Evolutionary conservation across 257 asterid genomes (phyloP).

Genomic region (Thymus mandschuricus): DNA sequence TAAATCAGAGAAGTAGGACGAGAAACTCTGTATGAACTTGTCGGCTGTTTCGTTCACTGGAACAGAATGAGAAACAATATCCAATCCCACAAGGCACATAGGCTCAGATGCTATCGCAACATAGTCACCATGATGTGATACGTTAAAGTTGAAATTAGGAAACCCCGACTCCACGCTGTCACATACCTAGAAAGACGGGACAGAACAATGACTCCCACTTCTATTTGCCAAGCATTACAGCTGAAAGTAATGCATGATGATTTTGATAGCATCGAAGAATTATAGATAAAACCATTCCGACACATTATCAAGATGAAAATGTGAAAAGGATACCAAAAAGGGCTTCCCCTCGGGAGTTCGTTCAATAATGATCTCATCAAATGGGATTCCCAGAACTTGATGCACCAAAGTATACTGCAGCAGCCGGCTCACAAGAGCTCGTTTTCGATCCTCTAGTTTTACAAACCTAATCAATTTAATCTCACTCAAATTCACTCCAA

Average conservation of each 20-base stretch:
- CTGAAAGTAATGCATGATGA: conserved; percentile 8
- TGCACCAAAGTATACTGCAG: conserved; percentile 76
- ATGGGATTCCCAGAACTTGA: conserved; percentile 60
- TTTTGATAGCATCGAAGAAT: not conserved
- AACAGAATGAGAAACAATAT: conserved; percentile 60
- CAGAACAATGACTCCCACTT: not conserved
- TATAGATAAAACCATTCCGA: not conserved
- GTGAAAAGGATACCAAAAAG: conserved; percentile 54
- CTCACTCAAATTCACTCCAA: conserved; percentile 12
- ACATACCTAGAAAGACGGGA: conserved; percentile 46
- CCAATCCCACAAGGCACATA: conserved; percentile 84
- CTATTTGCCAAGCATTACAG: not conserved
- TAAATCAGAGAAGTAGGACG: conserved; percentile 63
- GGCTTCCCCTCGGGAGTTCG: conserved; percentile 84
- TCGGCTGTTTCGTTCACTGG: conserved; percentile 70
- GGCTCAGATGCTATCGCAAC: conserved; percentile 98
- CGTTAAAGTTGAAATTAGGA: conserved; percentile 81
- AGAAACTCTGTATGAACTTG: conserved; percentile 60
- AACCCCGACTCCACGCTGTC: conserved; percentile 42
- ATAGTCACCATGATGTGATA: conserved; percentile 90
- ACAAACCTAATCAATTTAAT: conserved; percentile 57
- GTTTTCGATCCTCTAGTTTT: conserved; percentile 63
- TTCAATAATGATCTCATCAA: conserved; percentile 49
- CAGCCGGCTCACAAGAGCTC: conserved; percentile 77
- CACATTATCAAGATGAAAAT: not conserved